Evolutionary conservation across 2,329 filamentous ascomycete genomes (phyloP), one percentile per base, ranked within the genome.

Genomic region (Penicillium sp.): DNA sequence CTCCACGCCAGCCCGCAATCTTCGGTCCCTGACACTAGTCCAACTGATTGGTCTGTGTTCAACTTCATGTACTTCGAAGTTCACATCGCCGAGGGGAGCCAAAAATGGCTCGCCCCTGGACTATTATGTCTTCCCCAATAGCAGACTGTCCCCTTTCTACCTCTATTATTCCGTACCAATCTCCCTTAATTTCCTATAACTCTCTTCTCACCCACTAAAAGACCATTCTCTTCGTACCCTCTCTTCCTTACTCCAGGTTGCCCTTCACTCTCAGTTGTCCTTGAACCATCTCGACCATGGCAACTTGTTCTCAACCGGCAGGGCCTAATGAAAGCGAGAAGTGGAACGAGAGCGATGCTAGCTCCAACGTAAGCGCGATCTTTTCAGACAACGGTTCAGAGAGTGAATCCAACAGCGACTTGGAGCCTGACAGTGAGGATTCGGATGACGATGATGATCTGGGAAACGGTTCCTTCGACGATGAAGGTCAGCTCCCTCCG

Each of bases 281-380:
- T n/a, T n/a, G n/a, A n/a, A n/a, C n/a, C n/a, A n/a, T n/a, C n/a
- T n/a, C n/a, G n/a, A n/a, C n/a, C n/a, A n/a, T n/a, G n/a, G n/a
- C n/a, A n/a, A n/a, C n/a, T n/a, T n/a, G n/a, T n/a, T n/a, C n/a
- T n/a, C n/a, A n/a, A n/a, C n/a, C n/a, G n/a, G n/a, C n/a, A n/a
- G n/a, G n/a, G n/a, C n/a, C n/a, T n/a, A n/a, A n/a, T n/a, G n/a
- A n/a, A n/a, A n/a, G n/a, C n/a, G n/a, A n/a, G n/a, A n/a, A n/a
- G n/a, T n/a, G n/a, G n/a, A n/a, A 61, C 54, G 42, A 67, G 41
- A 69, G 60, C 48, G 57, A 65, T 48, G 35, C 55, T 40, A 59
- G 54, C 57, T 62, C 48, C 33, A 43, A 50, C 25, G n/a, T 63
- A 9, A 41, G 33, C 11, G 55, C 55, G 42, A 54, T 63, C 53